Base-by-base conservation (phyloP, 1,284 basidiomycete species). In the Amylostereum chailletii region DNA sequence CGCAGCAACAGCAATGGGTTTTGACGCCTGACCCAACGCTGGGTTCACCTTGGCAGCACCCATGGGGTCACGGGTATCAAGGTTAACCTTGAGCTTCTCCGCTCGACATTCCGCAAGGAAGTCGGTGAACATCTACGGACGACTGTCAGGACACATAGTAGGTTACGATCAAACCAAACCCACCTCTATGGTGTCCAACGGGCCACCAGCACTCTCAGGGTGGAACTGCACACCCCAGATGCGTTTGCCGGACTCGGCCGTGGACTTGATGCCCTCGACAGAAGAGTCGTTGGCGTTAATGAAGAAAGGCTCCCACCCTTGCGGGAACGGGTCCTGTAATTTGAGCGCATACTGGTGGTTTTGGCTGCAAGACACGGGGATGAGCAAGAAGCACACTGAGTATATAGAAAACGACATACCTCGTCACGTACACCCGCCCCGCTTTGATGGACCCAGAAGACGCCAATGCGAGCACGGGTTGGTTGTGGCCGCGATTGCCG, bases 401-500 rank as follows among this genome's bases (percentile, higher is more conserved):
- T n/a, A 45, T 27, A 7, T 11, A 29, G 37, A 37, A 46, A 50
- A 57, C 34, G 40, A 70, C 75, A 55, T 62, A 88, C 92, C 85
- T 88, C 1, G 95, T 99, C 47, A 99, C 94, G 70, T 98, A 99
- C 43, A 99, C 94, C 41, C 95, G 79, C 19, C 95, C 96, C 45
- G 94, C 91, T 64, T 84, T 90, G 71, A 98, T 94, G 32, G 88
- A 92, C 3, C 94, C 93, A 5, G 89, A 81, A 37, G 82, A 86
- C 34, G 92, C 90, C 48, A 98, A 76, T 29, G 95, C 95, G 34
- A 99, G 78, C 11, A 99, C 95, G 39, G 95, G 95, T 68, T 99
- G 95, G 66, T 99, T 99, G 70, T 99, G 96, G n/a, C 95, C 95
- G 60, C 95, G 88, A 68, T 99, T 98, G 31, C 95, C 94, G 62